Evolutionary conservation across 176 grass and related monocot species (phyloP), one percentile per base, ranked within the genome.

Genomic region (Bolboschoenus planiculmis): DNA sequence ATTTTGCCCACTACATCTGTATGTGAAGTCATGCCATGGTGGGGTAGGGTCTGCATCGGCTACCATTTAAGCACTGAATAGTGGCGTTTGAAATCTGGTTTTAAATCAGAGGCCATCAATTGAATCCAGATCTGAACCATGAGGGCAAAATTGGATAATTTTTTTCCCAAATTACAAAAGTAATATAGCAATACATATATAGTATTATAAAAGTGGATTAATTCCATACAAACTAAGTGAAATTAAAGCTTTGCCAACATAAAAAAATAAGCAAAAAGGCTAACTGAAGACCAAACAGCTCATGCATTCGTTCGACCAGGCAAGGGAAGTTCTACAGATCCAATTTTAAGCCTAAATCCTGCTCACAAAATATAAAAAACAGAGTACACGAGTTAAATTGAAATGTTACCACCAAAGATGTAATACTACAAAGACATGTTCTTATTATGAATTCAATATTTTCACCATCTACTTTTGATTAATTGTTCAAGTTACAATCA

Each of bases 101-200:
- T 18, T 2, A 21, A 30, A 59, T 36, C 62, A 36, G 5, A 65
- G 31, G 31, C 62, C 31, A 53, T 16, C 27, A 30, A 35, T 20
- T 18, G 62, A 31, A 65, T 65, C 62, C 1, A 5, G 7, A 67
- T 35, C 5, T 67, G 16, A 67, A 67, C 33, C 62, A 36, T 35
- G 31, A 30, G 60, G 15, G n/a, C 20, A 10, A 70, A n/a, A 13
- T 24, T 24, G 61, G 71, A 67, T n/a, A 84, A 64, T 79, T 86
- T 18, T 56, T 73, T 15, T 51, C 7, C 24, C 4, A 48, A 30
- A 27, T 30, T 18, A 50, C 71, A 50, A 67, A 67, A 2, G 7
- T 37, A 67, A 67, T 31, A 50, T 29, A 51, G 23, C 26, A 47
- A 26, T 48, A 47, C 23, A 74, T 47, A 43, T 50, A 75, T 75